Evolutionary conservation across 306 rosid genomes (phyloP), one percentile per base, ranked within the genome.

Genomic region (Lathyrus aphaca): DNA sequence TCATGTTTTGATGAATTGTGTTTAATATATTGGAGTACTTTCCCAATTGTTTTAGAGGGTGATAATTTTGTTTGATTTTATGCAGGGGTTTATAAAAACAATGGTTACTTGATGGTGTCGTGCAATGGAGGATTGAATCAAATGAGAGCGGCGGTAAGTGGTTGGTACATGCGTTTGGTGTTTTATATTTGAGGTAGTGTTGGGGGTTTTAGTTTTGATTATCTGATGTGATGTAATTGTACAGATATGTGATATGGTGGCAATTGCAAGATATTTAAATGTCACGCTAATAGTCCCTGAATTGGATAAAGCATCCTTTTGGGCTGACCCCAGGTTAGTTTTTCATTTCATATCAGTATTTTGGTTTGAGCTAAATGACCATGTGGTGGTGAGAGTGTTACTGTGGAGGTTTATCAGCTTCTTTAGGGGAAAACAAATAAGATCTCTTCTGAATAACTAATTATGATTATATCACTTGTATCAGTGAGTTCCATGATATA

Each of bases 221-320:
- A 4, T 70, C 0, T 70, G 6, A 15, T 21, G 12, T 64, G 30
- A 57, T 73, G 65, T 67, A 8, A 71, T 57, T 29, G 11, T 66
- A 0, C 93, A 92, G 98, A 92, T 92, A 64, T 92, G 98, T 71
- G 98, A 92, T 76, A 92, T 92, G 98, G 98, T 92, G 74, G 90
- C 93, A 29, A 92, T 92, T 60, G 98, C 98, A 7, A 88, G 98
- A 76, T 83, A 83, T 76, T 83, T 92, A 73, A 92, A 92, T 68
- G 98, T 92, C 67, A 92, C 98, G 0, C 96, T 92, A n/a, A 83
- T 92, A 50, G 98, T 92, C 43, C 98, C 98, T 1, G 96, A 89
- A 58, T 76, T 92, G 46, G 98, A 92, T 79, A 92, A 89, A 79
- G 73, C 95, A 13, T 92, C 98, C 71, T 92, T 92, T 72, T 92